Evolutionary conservation across 2,329 filamentous ascomycete genomes (phyloP).

Genomic region (Teratosphaeria epicoccoides): DNA sequence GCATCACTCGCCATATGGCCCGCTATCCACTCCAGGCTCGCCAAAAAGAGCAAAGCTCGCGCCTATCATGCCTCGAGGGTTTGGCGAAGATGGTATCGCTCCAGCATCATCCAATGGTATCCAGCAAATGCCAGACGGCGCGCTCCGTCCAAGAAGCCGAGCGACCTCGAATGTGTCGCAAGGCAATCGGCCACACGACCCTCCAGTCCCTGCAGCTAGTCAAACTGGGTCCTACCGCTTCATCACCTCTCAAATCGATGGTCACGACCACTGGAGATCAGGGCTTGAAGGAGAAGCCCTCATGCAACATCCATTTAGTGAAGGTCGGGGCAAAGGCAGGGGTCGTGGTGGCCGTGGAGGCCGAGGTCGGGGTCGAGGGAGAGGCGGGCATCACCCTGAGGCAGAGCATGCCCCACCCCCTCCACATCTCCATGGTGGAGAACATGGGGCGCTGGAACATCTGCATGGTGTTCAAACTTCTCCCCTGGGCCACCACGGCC

Average conservation of each 20-base stretch:
- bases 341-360: conserved; percentile 22
- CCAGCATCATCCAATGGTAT: conserved; percentile 7
- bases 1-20: conserved; percentile 19
- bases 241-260: conserved; percentile 23
- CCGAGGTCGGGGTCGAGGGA: conserved; percentile 31
- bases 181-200: conserved; percentile 14
- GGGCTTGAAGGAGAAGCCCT: conserved; percentile 9
- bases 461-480: background rate
- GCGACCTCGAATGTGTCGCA: conserved; percentile 23
- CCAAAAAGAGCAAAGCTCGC: conserved; percentile 37
- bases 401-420: background rate
- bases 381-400: conserved; percentile 26
- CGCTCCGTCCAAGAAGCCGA: conserved; percentile 19
- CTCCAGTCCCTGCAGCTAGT: conserved; percentile 10
- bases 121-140: conserved; percentile 8
- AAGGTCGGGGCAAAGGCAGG: conserved; percentile 16
- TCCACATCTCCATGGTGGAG: background rate
- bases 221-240: conserved; percentile 20
- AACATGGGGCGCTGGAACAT: background rate
- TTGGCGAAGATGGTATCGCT: conserved; percentile 17
- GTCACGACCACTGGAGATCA: conserved; percentile 21
- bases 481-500: background rate
- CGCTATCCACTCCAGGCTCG: conserved; percentile 25
- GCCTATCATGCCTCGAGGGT: conserved; percentile 27
- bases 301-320: conserved; percentile 21